Evolutionary conservation across 2,329 filamentous ascomycete species (phyloP), one percentile per base, ranked within the genome.

Genomic region (Colletotrichum higginsianum): DNA sequence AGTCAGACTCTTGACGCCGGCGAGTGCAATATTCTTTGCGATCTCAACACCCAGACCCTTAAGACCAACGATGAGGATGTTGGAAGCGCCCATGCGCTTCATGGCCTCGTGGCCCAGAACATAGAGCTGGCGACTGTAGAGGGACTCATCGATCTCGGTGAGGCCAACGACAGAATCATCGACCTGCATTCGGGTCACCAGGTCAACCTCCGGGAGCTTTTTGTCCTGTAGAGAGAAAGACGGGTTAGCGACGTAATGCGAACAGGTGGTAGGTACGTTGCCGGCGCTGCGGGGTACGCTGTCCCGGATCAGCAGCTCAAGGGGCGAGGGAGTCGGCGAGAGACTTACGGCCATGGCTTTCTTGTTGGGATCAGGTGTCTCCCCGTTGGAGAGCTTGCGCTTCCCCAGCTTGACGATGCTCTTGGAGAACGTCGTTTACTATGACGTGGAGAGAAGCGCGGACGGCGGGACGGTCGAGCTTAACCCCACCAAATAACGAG

Each of bases 31-130:
- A 79, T 99, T 99, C 89, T 99, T 99, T 79, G 96, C 96, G 78
- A 99, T 96, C 84, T 99, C 96, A 67, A 98, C 96, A 86, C 96
- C 96, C 50, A 99, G 89, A 62, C 96, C 96, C 82, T 96, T 96
- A 76, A 98, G 86, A 75, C 96, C 96, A 74, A 96, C 93, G 67
- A 99, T 88, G 64, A 99, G 93, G 72, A 99, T 90, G 80, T 98
- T 97, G 66, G 96, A 98, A 73, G 95, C 94, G 79, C 95, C 91
- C 96, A 99, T 99, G 79, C 96, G 95, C 88, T 97, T 98, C 96
- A 99, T 99, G 75, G 96, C 96, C 83, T 92, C 90, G 78, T 92
- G 90, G 74, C 90, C 90, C 62, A 92, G 82, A 72, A 92, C 91
- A 79, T 93, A 93, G 77, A 93, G 91, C 84, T 93, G 91, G 80